Conservation (phyloP, 805 yeast genomes). For the Candida namnaoensis region DNA sequence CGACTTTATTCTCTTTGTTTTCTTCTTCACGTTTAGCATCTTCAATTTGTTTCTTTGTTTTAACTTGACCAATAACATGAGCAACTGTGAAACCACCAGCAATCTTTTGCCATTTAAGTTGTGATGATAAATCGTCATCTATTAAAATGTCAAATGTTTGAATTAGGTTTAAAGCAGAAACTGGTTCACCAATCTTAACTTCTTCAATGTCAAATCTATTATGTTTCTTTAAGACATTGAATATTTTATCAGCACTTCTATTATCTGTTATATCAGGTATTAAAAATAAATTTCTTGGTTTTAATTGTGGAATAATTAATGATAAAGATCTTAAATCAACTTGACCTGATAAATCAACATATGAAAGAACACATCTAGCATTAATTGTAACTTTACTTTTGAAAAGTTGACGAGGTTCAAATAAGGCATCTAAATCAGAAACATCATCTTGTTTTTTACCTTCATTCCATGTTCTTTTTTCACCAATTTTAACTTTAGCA, state of each 20-base stretch:
- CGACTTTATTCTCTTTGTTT: slow-evolving; percentile 8
- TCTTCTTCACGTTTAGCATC: slow-evolving; percentile 7
- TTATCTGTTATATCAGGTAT: slow-evolving; percentile 33
- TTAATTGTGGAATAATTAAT: slow-evolving; percentile 67
- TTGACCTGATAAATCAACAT: slow-evolving; percentile 73
- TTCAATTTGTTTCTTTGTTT: slow-evolving; percentile 12
- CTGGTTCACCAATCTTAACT: slow-evolving; percentile 25
- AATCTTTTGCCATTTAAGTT: slow-evolving; percentile 75
- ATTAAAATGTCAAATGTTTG: slow-evolving; percentile 55
- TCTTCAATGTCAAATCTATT: slow-evolving; percentile 23
- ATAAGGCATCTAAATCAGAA: slow-evolving; percentile 38
- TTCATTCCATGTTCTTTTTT: slow-evolving; percentile 26
- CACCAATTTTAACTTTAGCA: slow-evolving; percentile 21
- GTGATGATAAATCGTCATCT: slow-evolving; percentile 52
- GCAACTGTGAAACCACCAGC: slow-evolving; percentile 78
- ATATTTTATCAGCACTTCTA: slow-evolving; percentile 5
- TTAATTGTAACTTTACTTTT: slow-evolving; percentile 25
- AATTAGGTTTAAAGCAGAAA: slow-evolving; percentile 46
- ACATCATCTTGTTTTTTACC: slow-evolving; percentile 42
- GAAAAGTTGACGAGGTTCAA: slow-evolving; percentile 41
- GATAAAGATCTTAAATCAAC: slow-evolving; percentile 78
- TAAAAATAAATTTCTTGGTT: slow-evolving; percentile 66
- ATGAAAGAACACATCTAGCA: slow-evolving; percentile 64
- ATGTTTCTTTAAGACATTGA: slow-evolving; percentile 13
- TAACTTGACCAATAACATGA: slow-evolving; percentile 65